These are phyloP conservation scores for Plectosphaerella sp. DNA, from an alignment of 2,329 filamentous ascomycete species.

Conservation along the genomic window DNA sequence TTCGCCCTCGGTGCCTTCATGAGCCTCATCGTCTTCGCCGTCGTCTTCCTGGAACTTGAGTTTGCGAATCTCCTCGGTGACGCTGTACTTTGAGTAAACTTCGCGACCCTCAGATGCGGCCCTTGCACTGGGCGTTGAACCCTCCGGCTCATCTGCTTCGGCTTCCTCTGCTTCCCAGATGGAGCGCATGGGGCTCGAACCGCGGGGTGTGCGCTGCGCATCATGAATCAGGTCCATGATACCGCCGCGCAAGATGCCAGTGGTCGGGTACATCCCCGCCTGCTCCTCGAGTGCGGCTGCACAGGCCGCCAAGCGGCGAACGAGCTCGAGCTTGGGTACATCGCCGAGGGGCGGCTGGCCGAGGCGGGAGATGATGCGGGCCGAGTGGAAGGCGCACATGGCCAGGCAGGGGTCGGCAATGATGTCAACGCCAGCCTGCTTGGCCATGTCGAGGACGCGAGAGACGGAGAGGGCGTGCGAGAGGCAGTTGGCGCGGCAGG, in stretches of 20 bases:
- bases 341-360: constrained; percentile 3
- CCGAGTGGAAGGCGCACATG: constrained; percentile 10
- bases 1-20: not conserved
- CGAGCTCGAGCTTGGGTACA: not conserved
- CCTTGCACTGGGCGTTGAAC: not conserved
- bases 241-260: constrained; percentile 3
- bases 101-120: not conserved
- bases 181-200: constrained; percentile 3
- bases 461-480: constrained; percentile 7
- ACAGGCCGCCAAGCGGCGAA: constrained; percentile 4
- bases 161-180: constrained; percentile 5
- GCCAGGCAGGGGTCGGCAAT: constrained; percentile 7
- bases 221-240: constrained; percentile 8
- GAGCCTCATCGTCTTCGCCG: not conserved
- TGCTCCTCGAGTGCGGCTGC: constrained; percentile 3
- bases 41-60: constrained; percentile 6
- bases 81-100: constrained; percentile 9
- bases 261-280: constrained; percentile 6
- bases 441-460: constrained; percentile 3
- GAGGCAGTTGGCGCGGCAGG: constrained; percentile 6
- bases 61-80: constrained; percentile 9
- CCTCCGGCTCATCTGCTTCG: not conserved
- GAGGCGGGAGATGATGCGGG: constrained; percentile 7
- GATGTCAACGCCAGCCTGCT: constrained; percentile 4
- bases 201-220: constrained; percentile 2